Evolutionary conservation across 2,329 filamentous ascomycete genomes (phyloP).

Genomic region (Pseudogymnoascus pannorum): DNA sequence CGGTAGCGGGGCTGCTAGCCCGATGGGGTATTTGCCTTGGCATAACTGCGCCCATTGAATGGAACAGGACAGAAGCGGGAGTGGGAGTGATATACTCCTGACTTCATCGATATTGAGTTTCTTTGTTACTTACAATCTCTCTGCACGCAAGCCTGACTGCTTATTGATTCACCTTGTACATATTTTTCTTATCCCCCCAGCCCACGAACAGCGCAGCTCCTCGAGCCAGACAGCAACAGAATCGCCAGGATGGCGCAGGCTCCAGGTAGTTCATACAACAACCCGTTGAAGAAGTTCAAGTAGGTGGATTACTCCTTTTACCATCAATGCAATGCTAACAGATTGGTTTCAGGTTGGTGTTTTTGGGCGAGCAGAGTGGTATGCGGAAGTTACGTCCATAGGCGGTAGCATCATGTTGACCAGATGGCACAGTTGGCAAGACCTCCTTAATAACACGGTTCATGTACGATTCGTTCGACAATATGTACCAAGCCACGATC

Average conservation of each 20-base stretch:
- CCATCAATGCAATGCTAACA: neutral
- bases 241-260: slow-evolving; percentile 67
- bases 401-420: slow-evolving; percentile 18
- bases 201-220: slow-evolving; percentile 1
- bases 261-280: slow-evolving; percentile 85
- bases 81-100: slow-evolving; percentile 5
- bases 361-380: slow-evolving; percentile 98
- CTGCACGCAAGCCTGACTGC: slow-evolving; percentile 2
- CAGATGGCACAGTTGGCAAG: slow-evolving; percentile 71
- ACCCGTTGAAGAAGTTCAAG: slow-evolving; percentile 99
- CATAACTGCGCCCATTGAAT: slow-evolving; percentile 3
- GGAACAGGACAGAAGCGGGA: slow-evolving; percentile 8
- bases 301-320: slow-evolving; percentile 36
- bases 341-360: slow-evolving; percentile 66
- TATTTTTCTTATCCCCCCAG: slow-evolving; percentile 6
- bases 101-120: slow-evolving; percentile 9
- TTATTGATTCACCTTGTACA: slow-evolving; percentile 4
- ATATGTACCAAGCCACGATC: slow-evolving; percentile 98
- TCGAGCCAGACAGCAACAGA: neutral
- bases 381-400: slow-evolving; percentile 34
- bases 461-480: slow-evolving; percentile 99
- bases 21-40: slow-evolving; percentile 4
- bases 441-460: slow-evolving; percentile 97
- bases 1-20: neutral
- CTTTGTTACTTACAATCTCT: neutral